Evolutionary conservation across 768 basidiomycete species (phyloP).

Genomic region (Amanita molliuscula): DNA sequence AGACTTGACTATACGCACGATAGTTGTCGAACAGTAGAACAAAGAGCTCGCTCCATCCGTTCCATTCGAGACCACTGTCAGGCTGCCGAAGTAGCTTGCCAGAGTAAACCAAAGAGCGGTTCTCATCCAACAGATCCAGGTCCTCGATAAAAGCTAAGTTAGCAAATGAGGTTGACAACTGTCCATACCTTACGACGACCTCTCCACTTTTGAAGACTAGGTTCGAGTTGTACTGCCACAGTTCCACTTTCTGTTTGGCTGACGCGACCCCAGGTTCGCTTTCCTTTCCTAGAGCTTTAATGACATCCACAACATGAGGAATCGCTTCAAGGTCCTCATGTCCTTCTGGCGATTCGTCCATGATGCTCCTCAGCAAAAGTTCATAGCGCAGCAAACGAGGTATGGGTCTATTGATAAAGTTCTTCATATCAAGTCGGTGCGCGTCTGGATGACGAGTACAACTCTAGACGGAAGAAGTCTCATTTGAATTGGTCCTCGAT

Average conservation of each 20-base stretch:
- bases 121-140: constrained; percentile 82
- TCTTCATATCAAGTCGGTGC: constrained; percentile 80
- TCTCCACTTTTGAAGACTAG: constrained; percentile 74
- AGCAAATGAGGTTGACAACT: not conserved
- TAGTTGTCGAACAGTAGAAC: constrained; percentile 95
- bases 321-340: constrained; percentile 78
- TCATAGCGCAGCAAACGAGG: constrained; percentile 83
- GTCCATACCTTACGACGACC: constrained; percentile 33
- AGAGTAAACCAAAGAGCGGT: constrained; percentile 73
- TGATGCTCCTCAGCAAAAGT: constrained; percentile 66
- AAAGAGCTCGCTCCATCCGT: constrained; percentile 76
- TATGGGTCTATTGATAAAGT: constrained; percentile 86
- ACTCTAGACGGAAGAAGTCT: constrained; percentile 16
- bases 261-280: constrained; percentile 80
- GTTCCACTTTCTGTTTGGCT: constrained; percentile 80
- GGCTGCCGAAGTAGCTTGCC: constrained; percentile 77
- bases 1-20: constrained; percentile 33
- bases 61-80: constrained; percentile 69
- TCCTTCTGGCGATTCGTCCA: constrained; percentile 62
- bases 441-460: constrained; percentile 61
- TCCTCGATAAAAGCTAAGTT: constrained; percentile 32
- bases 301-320: constrained; percentile 81
- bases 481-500: not conserved
- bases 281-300: constrained; percentile 77
- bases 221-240: constrained; percentile 77